Base-by-base conservation (phyloP, 106 monocot genomes). In the Platanthera guangdongensis region DNA sequence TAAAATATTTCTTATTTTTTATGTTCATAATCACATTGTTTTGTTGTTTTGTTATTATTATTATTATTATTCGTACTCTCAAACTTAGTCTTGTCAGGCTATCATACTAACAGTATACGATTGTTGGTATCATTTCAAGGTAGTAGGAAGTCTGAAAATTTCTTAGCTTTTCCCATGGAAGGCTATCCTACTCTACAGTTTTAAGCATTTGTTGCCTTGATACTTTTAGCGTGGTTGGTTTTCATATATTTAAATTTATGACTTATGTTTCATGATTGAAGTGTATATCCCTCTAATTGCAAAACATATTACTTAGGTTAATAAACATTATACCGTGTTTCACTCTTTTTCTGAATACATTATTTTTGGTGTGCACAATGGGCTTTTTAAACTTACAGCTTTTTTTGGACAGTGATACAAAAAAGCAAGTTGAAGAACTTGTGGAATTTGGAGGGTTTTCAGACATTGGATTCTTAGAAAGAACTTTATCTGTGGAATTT, bases 381-480 rank as follows among this genome's bases (percentile, higher is more conserved):
- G 65, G 32, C 30, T 30, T 32, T 65, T 14, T 16, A 47, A 70
- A 7, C 47, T 47, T 16, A 11, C 70, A 47, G 7, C 47, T 70
- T 70, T 70, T 72, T 72, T 74, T 25, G 25, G 80, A 51, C 79
- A 96, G 95, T 53, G 91, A 85, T 9, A 89, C 89, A 70, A 82
- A 60, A 67, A 80, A 81, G 54, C 87, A 75, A 77, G 14, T 94
- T 81, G 91, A 97, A 82, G 80, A 97, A 76, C 91, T 94, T 64
- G 84, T 83, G 72, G 74, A 65, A 39, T 89, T 97, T 76, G 97
- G 97, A 75, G 97, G 97, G 72, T 97, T 91, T 89, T 68, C 78
- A 14, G 94, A 97, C 78, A 75, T 81, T 51, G 86, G 76, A 68
- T 91, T 80, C 74, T 79, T 97, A 77, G 80, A 82, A 57, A 89